Evolutionary conservation across 2,329 filamentous ascomycete genomes (phyloP), one percentile per base, ranked within the genome.

Genomic region (Sporothrix globosa): DNA sequence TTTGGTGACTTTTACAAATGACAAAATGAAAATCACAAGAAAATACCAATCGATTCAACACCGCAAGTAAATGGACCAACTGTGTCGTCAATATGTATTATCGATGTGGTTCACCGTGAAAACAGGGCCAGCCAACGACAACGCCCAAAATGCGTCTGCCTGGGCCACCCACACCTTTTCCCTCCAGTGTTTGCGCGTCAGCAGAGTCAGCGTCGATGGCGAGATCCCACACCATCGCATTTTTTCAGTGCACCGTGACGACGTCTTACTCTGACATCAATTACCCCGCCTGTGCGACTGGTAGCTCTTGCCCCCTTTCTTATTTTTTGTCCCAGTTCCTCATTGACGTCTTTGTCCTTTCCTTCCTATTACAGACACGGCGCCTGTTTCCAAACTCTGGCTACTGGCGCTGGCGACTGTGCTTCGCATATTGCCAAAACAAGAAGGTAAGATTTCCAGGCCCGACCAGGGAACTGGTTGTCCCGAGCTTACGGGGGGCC

Each of bases 61-160:
- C 39, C 3, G 13, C 11, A 24, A 14, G 34, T 4, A 34, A 34
- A 34, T 60, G 9, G 24, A 24, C 44, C 4, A 48, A 19, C 2
- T 17, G 44, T 48, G 34, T 2, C 39, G 39, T 63, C 19, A 61
- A 34, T 39, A 39, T 58, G 54, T 58, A 39, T 19, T 34, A 21
- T n/a, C 48, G 0, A n/a, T n/a, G 48, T 21, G 48, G n/a, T 21
- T 54, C 52, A 13, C 21, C 11, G 24, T 24, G 13, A 65, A 46
- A 56, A 53, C 44, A 53, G 14, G 46, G 34, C 50, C 48, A 54
- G 34, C 65, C 50, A 69, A 65, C 69, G 61, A 63, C 60, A 19
- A 44, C 39, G 52, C 21, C 69, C 69, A 63, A 70, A 70, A 70
- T 70, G 56, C 54, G 56, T 68, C 69, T 70, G 69, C 69, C 69